phyloP scores from a whole-genome alignment of 2,329 filamentous ascomycete genomes.

The Clonostachys byssicola region DNA sequence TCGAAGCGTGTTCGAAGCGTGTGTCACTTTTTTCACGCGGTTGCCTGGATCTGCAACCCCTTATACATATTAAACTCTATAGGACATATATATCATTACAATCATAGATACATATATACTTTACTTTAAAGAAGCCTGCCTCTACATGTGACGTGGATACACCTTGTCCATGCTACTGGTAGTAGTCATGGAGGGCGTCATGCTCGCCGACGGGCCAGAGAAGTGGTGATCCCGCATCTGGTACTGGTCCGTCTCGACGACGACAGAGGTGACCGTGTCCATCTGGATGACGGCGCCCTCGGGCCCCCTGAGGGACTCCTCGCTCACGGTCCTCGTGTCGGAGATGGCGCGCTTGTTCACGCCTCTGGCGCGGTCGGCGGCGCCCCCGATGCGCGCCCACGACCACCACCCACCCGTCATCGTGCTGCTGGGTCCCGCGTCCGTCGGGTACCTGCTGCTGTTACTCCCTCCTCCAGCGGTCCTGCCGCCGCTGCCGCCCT shows the following conservation, averaged over 20 bases:
- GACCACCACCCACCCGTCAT: constrained; percentile 2
- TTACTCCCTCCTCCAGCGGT: not conserved
- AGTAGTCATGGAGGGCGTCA: constrained; percentile 11
- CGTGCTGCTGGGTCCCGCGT: not conserved
- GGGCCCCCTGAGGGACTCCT: constrained; percentile 26
- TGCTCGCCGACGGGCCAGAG: constrained; percentile 12
- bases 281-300: constrained; percentile 33
- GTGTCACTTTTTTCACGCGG: not conserved
- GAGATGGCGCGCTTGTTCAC: not conserved
- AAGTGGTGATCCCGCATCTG: constrained; percentile 15
- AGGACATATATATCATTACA: not conserved
- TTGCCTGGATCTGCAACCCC: no score
- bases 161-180: constrained; percentile 17
- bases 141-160: not conserved
- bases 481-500: constrained; percentile 13
- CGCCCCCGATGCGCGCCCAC: not conserved
- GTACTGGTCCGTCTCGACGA: constrained; percentile 28
- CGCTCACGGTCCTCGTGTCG: constrained; percentile 14
- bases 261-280: constrained; percentile 35
- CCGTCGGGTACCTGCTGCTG: not conserved
- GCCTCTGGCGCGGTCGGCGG: constrained; percentile 17
- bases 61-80: not conserved
- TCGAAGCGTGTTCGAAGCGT: no score
- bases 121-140: not conserved
- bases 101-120: not conserved